Evolutionary conservation across 2,329 filamentous ascomycete genomes (phyloP).

Genomic region (Fusarium illudens): DNA sequence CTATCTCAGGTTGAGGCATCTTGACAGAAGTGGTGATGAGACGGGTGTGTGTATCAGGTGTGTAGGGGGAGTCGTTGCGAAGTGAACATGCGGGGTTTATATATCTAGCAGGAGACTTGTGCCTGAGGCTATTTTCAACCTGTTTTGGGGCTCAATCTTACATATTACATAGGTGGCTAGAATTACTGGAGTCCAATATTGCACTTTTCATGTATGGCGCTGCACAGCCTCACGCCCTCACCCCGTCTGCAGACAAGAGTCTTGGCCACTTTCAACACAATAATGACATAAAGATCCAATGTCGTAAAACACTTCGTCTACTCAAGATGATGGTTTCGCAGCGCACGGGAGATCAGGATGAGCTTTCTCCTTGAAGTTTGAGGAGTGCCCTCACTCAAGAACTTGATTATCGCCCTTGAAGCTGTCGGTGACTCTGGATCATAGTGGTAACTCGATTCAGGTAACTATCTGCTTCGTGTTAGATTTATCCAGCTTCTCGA

Average conservation of each 20-base stretch:
- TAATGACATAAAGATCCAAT: too few relatives aligned
- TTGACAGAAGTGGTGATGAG: not conserved
- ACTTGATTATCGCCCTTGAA: not conserved
- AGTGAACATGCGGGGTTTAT: not conserved
- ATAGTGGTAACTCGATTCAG: not conserved
- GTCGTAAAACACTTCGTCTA: too few relatives aligned
- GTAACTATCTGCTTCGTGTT: not conserved
- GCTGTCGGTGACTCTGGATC: not conserved
- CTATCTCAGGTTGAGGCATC: not conserved
- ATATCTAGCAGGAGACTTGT: not conserved
- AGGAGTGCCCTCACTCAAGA: not conserved
- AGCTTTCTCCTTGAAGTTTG: not conserved
- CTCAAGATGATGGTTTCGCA: too few relatives aligned
- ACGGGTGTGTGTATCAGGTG: not conserved
- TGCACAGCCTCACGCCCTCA: not conserved
- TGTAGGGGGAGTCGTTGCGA: not conserved
- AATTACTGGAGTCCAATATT: not conserved
- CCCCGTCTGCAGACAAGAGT: not conserved
- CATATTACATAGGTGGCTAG: not conserved
- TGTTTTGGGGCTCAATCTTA: not conserved
- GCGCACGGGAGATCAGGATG: not conserved
- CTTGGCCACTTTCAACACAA: not conserved
- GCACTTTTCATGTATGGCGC: not conserved
- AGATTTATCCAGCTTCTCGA: not conserved
- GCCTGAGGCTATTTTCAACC: not conserved